Evolutionary conservation across 371 early-diverging fungal species (phyloP), one percentile per base, ranked within the genome.

Genomic region (Gilbertella persicaria): DNA sequence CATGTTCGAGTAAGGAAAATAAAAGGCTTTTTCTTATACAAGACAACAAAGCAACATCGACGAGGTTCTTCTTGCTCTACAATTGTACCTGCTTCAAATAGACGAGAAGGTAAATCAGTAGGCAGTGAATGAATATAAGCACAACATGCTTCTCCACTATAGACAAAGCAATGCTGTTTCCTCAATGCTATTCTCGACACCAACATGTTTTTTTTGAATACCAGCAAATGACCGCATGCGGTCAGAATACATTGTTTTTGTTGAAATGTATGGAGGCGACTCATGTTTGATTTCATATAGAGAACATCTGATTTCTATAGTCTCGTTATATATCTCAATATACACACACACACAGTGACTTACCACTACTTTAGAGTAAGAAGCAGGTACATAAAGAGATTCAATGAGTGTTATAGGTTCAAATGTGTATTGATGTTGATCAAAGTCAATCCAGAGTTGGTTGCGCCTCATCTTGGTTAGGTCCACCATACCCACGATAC

Each of bases 131-230:
- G 16, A 24, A 52, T 52, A 35, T 52, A 36, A 17, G 19, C 14
- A 16, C 52, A 43, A 16, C 50, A 57, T 13, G 12, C 37, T 23
- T 57, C 51, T 8, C 44, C 50, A 36, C 49, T 56, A 14, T 49
- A 56, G n/a, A 56, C 17, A 20, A 43, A 49, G 10, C 23, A 26
- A 19, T 48, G 24, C 3, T 47, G 35, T 16, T 10, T 33, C 13
- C 13, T 47, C 29, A 40, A 1, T 0, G 41, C 13, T 13, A 41
- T 4, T 21, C 19, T 14, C 25, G 35, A 42, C 9, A 43, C 53
- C 1, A 36, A 7, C 6, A 9, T 35, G 20, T 45, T 36, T 25
- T 44, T 17, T 25, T 26, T 53, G 45, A 53, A 53, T 17, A 43
- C 20, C 17, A 36, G 42, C n/a, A 56, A 37, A 21, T 42, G 29